A percentile compares a stretch with the other conserved stretches of the same genome.
These are phyloP conservation scores for Colletotrichum theobromicola DNA, from an alignment of 2,329 filamentous ascomycete genomes.

Conservation along the genomic window DNA sequence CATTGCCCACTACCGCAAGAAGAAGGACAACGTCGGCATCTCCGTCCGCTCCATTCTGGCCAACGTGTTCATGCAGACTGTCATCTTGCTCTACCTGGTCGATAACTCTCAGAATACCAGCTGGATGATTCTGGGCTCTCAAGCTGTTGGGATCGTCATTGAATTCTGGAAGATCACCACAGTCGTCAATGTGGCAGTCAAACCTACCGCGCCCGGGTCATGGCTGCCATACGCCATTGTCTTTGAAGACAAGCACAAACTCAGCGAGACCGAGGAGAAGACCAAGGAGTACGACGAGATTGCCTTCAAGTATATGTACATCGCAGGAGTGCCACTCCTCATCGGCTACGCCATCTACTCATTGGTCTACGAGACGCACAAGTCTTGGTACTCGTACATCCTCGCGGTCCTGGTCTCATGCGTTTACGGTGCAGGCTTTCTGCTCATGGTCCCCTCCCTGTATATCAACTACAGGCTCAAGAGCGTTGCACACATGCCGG, in stretches of 20 bases:
- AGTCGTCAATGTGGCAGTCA: constrained; percentile 85
- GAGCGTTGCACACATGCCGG: constrained; percentile 95
- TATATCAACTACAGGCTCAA: constrained; percentile 99
- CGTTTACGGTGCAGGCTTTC: constrained; percentile 97
- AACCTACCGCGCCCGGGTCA: constrained; percentile 70
- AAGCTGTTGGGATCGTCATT: constrained; percentile 78
- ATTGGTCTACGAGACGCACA: constrained; percentile 90
- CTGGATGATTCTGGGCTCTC: constrained; percentile 97
- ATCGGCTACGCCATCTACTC: constrained; percentile 91
- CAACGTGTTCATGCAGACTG: constrained; percentile 95
- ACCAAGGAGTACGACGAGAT: constrained; percentile 98
- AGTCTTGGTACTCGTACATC: constrained; percentile 97
- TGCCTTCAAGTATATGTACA: constrained; percentile 97
- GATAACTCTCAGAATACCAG: constrained; percentile 98
- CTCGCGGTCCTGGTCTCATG: constrained; percentile 94
- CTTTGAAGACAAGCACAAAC: constrained; percentile 96
- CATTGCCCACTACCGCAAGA: constrained; percentile 97
- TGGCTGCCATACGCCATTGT: constrained; percentile 78
- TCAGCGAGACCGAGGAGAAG: constrained; percentile 94
- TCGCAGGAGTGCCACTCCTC: constrained; percentile 86
- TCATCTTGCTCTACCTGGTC: constrained; percentile 96
- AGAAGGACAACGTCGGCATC: constrained; percentile 98
- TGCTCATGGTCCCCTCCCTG: constrained; percentile 97
- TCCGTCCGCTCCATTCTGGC: constrained; percentile 94
- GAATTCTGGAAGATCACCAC: constrained; percentile 96